Conservation (phyloP, 768 basidiomycete species). For the Rhodotorula paludigena region DNA sequence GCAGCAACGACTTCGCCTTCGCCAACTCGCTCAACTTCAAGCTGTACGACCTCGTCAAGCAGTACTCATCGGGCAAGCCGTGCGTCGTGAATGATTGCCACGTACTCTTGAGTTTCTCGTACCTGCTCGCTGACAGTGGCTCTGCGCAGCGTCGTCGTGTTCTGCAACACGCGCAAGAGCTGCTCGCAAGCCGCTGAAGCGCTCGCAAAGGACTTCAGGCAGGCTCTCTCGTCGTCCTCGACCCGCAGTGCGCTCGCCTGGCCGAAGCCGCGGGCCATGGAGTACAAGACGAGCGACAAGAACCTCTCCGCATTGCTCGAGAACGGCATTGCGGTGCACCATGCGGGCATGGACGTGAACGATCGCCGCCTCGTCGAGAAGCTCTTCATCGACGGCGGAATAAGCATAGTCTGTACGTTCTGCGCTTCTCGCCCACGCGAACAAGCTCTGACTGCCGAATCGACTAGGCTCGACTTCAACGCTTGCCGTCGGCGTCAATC, state of each 20-base stretch:
- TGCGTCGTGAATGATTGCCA: too few species aligned
- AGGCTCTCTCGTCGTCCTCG: constrained; percentile 22
- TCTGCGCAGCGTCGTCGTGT: constrained; percentile 59
- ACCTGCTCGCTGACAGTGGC: too few species aligned
- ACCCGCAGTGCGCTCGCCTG: constrained; percentile 58
- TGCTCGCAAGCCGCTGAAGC: constrained; percentile 61
- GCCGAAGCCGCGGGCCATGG: constrained; percentile 47
- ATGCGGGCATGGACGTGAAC: constrained; percentile 71
- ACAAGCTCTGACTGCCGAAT: neutral
- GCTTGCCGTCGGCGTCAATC: constrained; percentile 89
- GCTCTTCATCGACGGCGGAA: constrained; percentile 55
- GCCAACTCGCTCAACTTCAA: constrained; percentile 64
- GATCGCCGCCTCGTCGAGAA: constrained; percentile 72
- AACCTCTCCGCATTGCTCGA: constrained; percentile 60
- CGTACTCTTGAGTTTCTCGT: too few species aligned
- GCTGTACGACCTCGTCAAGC: constrained; percentile 65
- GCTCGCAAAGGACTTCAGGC: constrained; percentile 66
- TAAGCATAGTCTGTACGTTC: constrained; percentile 60
- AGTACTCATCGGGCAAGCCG: constrained; percentile 72
- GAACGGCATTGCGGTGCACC: constrained; percentile 80
- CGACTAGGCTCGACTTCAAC: constrained; percentile 56
- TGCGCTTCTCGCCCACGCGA: neutral
- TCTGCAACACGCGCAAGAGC: constrained; percentile 74
- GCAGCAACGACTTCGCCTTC: constrained; percentile 74
- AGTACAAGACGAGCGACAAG: constrained; percentile 62